Percentiles rank a stretch among this genome's conserved stretches.
These are phyloP conservation scores for Cryphonectria naterciae DNA, from an alignment of 2,329 filamentous ascomycete genomes.

Conservation along the genomic window DNA sequence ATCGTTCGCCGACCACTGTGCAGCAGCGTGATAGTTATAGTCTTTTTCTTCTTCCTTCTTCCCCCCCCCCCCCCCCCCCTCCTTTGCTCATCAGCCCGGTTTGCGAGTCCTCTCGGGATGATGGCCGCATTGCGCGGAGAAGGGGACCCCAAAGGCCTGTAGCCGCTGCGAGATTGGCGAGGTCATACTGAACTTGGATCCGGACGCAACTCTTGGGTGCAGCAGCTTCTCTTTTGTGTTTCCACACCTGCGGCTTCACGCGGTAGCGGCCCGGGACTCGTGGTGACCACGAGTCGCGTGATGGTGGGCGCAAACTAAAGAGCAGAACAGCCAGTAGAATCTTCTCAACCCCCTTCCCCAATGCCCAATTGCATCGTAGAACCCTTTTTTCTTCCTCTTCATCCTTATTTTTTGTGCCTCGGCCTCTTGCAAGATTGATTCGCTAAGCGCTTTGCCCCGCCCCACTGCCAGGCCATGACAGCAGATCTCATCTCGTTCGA, in stretches of 20 bases:
- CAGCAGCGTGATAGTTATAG: too few relatives aligned
- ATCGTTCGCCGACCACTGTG: slow-evolving; percentile 19
- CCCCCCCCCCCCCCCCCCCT: too few relatives aligned
- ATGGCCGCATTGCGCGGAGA: too few relatives aligned
- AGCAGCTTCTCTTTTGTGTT: slow-evolving; percentile 28
- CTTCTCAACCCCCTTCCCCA: background rate
- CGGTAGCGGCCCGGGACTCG: slow-evolving; percentile 7
- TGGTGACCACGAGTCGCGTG: slow-evolving; percentile 3
- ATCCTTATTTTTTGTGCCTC: too few relatives aligned
- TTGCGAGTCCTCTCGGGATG: too few relatives aligned
- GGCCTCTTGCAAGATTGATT: too few relatives aligned
- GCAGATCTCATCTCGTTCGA: background rate
- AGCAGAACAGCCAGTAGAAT: background rate
- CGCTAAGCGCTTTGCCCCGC: too few relatives aligned
- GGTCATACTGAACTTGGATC: slow-evolving; percentile 35
- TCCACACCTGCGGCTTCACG: slow-evolving; percentile 25
- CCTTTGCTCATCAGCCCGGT: too few relatives aligned
- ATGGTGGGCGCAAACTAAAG: background rate
- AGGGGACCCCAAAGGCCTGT: too few relatives aligned
- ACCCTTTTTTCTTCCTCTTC: too few relatives aligned
- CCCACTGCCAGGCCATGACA: background rate
- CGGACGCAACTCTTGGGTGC: slow-evolving; percentile 19
- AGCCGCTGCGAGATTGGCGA: slow-evolving; percentile 44
- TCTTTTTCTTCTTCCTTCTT: too few relatives aligned
- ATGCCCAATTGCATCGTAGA: background rate